These are phyloP conservation scores for Fragaria iinumae DNA, from an alignment of 306 rosid species.

Conservation along the genomic window DNA sequence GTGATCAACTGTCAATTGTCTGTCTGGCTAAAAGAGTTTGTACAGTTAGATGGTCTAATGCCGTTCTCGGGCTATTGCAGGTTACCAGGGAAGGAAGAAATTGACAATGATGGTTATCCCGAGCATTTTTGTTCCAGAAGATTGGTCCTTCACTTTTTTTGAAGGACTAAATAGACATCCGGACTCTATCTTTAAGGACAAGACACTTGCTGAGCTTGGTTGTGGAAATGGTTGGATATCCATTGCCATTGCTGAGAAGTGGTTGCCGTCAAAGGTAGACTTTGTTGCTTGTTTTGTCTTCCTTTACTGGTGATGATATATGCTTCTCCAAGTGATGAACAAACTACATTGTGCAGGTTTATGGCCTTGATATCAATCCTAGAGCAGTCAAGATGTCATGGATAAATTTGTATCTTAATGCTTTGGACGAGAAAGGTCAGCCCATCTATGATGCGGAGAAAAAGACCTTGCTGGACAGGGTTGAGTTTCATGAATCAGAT, in stretches of 20 bases:
- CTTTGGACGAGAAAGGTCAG: conserved; percentile 76
- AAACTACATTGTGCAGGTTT: conserved; percentile 52
- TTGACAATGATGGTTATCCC: conserved; percentile 94
- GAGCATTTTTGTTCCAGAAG: conserved; percentile 91
- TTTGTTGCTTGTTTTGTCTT: neutral
- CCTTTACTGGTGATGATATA: neutral
- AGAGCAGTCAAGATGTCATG: conserved; percentile 84
- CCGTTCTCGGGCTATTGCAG: conserved; percentile 38
- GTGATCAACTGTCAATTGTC: neutral
- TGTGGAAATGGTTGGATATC: conserved; percentile 99
- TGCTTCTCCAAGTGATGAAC: conserved; percentile 1
- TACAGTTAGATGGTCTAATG: neutral
- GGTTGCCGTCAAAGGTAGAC: conserved; percentile 80
- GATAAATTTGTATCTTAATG: conserved; percentile 88
- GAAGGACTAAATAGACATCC: conserved; percentile 89
- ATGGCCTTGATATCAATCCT: conserved; percentile 95
- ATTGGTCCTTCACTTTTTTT: conserved; percentile 92
- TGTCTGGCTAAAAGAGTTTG: neutral
- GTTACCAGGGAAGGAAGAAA: conserved; percentile 73
- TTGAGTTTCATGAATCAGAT: conserved; percentile 95
- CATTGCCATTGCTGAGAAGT: conserved; percentile 91
- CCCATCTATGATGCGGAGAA: conserved; percentile 72
- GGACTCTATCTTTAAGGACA: conserved; percentile 84
- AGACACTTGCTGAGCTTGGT: conserved; percentile 80
- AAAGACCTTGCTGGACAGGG: conserved; percentile 86